phyloP scores from a whole-genome alignment of 106 monocot species.

The Xerophyta viscosa region DNA sequence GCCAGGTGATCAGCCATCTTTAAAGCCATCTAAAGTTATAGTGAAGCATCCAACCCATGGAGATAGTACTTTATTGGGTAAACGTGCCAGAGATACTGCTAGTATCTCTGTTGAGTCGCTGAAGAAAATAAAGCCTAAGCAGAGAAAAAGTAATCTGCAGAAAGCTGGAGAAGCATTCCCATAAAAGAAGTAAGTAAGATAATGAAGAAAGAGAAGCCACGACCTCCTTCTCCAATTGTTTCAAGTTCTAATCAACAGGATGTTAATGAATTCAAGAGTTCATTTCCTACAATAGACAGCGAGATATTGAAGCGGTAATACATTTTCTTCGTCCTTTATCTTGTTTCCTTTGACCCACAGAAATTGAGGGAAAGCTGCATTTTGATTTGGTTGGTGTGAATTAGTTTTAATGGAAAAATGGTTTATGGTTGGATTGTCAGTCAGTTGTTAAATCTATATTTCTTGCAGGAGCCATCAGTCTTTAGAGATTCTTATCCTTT shows the following conservation, averaged over 20 bases:
- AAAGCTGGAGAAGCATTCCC: not conserved
- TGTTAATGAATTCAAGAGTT: not conserved
- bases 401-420: too few relatives aligned
- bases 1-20: not conserved
- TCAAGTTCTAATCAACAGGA: not conserved
- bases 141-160: too few relatives aligned
- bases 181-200: not conserved
- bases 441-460: too few relatives aligned
- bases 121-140: constrained; percentile 10
- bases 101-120: not conserved
- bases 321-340: not conserved
- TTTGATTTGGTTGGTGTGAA: too few relatives aligned
- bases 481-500: too few relatives aligned
- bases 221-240: not conserved
- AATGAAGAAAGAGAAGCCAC: constrained; percentile 4
- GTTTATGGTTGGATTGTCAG: too few relatives aligned
- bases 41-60: not conserved
- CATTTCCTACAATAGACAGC: constrained; percentile 1
- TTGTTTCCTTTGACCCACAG: too few relatives aligned
- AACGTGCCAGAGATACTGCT: not conserved
- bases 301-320: constrained; percentile 20
- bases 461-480: too few relatives aligned
- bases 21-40: constrained; percentile 1
- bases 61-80: not conserved
- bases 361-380: too few relatives aligned